Evolutionary conservation across 2,329 filamentous ascomycete species (phyloP), one percentile per base, ranked within the genome.

Genomic region (Pestalotiopsis sp.): DNA sequence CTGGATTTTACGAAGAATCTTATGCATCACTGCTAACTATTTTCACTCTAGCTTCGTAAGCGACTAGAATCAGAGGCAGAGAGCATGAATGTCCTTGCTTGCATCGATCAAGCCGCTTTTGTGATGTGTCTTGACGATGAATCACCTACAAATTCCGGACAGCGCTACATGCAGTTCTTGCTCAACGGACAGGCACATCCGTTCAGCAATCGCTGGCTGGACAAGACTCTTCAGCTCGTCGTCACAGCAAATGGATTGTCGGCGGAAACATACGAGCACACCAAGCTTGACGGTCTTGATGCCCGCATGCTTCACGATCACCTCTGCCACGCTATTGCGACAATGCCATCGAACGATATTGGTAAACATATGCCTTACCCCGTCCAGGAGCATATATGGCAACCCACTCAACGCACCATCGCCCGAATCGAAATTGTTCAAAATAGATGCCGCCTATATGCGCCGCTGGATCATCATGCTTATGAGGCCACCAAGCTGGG

Each of bases 201-300:
- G 11, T 70, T 71, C 11, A 57, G 64, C 13, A 72, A 72, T 60
- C 64, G 71, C 13, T 73, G 71, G 72, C 65, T 72, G 2, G 72
- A 73, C 56, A 72, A 73, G 66, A 23, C 70, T 1, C 31, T 70
- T 6, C 68, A 72, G 27, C 66, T 73, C 20, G 52, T 57, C 45
- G 68, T 73, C 13, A 68, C 71, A 4, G 67, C 68, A 14, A 72
- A 73, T 52, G 72, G 72, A 1, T 12, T 69, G 4, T 73, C 72
- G 3, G 69, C 68, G 2, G 70, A 52, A 1, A 66, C 68, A 2
- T 70, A 64, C 49, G 71, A 72, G 27, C 72, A 73, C 25, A 39
- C 72, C n/a, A 73, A 73, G 56, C 14, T 72, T 6, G 72, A 73
- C 25, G 71, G 68, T 4, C 58, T 71, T 2, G 71, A 73, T 38